Evolutionary conservation across 768 basidiomycete species (phyloP), one percentile per base, ranked within the genome.

Genomic region (Phylloporus sp.): DNA sequence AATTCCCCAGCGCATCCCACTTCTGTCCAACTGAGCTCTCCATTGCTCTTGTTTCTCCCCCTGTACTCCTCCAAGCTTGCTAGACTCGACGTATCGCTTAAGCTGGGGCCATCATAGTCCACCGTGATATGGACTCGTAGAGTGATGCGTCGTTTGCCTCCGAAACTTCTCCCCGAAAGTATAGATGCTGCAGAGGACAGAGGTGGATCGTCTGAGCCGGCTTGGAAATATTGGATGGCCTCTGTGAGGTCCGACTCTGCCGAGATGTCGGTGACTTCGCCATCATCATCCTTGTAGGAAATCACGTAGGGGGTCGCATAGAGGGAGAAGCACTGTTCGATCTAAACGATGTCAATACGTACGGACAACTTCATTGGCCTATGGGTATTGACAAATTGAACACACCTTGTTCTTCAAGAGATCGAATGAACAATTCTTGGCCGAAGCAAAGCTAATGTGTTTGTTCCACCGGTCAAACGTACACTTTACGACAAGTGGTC

Each of bases 71-170:
- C 87, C 60, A 84, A 58, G 61, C 89, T 90, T 18, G 77, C 79
- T 15, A 94, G 68, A 9, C 90, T 93, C 9, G 81, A 82, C 3
- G 91, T 89, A 55, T 96, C 94, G 9, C 90, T 92, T 47, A 96
- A 73, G 66, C 86, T 89, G 13, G 86, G 90, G 0, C 90, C 90
- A 63, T 96, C 93, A 56, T 91, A 94, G 50, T 94, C 92, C 51
- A 94, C 81, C 9, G 74, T 72, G 33, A 97, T 82, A 36, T 83
- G 74, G 28, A 96, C 80, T 9, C 79, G 75, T 14, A 96, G 68
- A 1, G 84, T 86, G 46, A 96, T 86, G 62, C 82, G 90, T 31
- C 82, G 90, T 35, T 78, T 74, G 27, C 76, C 71, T 9, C 78
- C 73, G 22, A 81, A 82, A 57, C 84, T 84, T 15, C 76, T 68